Conservation (phyloP, 148 eudicot species). For the Pharnaceum exiguum region DNA sequence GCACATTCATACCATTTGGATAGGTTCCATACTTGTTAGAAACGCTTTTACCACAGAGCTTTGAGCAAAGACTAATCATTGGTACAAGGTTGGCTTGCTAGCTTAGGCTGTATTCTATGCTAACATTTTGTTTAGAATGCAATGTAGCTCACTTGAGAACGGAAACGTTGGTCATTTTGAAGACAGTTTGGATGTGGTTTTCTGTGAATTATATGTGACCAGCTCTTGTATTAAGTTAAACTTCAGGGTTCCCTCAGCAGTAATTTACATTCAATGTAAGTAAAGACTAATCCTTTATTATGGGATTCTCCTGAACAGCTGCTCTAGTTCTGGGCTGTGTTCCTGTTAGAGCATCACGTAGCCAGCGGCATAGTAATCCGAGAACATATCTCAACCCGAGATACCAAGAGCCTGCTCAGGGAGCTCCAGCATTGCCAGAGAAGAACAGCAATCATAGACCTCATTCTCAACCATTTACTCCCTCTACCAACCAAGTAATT, state of each 20-base stretch:
- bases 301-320: slow-evolving; percentile 56
- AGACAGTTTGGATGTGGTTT: background rate
- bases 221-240: slow-evolving; percentile 1
- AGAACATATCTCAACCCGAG: slow-evolving; percentile 70
- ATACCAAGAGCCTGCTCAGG: slow-evolving; percentile 34
- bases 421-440: slow-evolving; percentile 24
- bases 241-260: slow-evolving; percentile 9
- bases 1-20: no score
- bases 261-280: no score
- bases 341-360: slow-evolving; percentile 82
- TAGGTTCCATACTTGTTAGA: no score
- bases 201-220: background rate
- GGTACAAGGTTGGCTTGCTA: no score
- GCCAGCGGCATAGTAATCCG: slow-evolving; percentile 66
- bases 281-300: slow-evolving; percentile 12
- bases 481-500: slow-evolving; percentile 30
- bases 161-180: background rate
- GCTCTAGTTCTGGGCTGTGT: slow-evolving; percentile 91
- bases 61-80: no score
- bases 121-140: background rate
- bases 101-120: no score
- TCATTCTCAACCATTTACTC: slow-evolving; percentile 22
- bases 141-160: background rate
- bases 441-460: slow-evolving; percentile 25
- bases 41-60: no score